Evolutionary conservation across 805 yeast species (phyloP), one percentile per base, ranked within the genome.

Genomic region (Wickerhamiella occidentalis): DNA sequence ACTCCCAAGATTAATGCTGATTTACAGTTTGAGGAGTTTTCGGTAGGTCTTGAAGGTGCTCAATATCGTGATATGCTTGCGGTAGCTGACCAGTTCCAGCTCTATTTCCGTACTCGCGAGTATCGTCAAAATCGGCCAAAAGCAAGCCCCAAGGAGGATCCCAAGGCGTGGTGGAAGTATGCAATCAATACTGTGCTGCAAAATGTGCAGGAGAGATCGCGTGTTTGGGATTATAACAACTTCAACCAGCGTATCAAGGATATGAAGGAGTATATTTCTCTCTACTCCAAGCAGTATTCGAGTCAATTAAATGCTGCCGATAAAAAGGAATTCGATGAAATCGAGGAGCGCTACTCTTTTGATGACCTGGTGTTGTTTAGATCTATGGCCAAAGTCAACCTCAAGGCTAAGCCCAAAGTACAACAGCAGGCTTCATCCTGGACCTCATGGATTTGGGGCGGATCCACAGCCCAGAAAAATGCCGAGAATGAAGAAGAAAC

Each of bases 301-400:
- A 66, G 66, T 2, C 45, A 54, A 0, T 56, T 65, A 1, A 49
- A 61, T 8, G 48, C 50, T 1, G 61, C 59, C 1, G 69, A 72
- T 12, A 62, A 67, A 48, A 51, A 60, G 0, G 65, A 68, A 29
- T 65, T 86, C 12, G 66, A 71, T 1, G 63, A 64, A 1, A 66
- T 90, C 22, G 92, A 90, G 57, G 67, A 64, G 43, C 73, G 70
- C 1, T 65, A 87, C 21, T 60, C 78, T 1, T 84, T 74, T 60
- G 95, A 88, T 48, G 95, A 86, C 57, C 78, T 92, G 48, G 78
- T 83, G 56, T 79, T 92, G 52, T 92, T 85, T 65, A 74, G 99
- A 57, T 78, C 92, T 0, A 62, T 87, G 42, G 86, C 96, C 0
- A 77, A 81, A 59, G 68, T 73, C 49, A 80, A 83, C 55, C 70